phyloP scores from a whole-genome alignment of 2,329 filamentous ascomycete species.

The Fusarium pseudonygamai region DNA sequence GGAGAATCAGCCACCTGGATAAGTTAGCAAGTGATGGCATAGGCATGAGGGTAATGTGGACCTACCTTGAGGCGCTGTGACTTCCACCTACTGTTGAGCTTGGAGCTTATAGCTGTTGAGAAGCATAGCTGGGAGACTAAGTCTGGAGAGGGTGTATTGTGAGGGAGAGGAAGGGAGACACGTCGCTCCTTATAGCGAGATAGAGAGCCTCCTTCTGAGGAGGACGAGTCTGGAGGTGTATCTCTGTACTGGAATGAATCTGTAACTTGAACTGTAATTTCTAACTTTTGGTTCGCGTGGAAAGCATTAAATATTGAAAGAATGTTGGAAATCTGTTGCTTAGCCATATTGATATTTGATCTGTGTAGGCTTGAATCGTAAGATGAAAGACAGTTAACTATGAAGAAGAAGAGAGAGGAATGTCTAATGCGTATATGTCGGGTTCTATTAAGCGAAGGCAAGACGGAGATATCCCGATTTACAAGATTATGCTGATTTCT shows the following conservation, averaged over 20 bases:
- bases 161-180: neutral
- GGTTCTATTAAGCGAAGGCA: rapidly evolving
- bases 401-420: rapidly evolving
- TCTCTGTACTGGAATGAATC: neutral
- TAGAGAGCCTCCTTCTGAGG: neutral
- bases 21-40: rapidly evolving
- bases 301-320: neutral
- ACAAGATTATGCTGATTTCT: rapidly evolving
- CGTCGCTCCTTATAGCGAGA: neutral
- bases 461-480: rapidly evolving
- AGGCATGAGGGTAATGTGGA: rapidly evolving
- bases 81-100: neutral
- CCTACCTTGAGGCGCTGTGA: neutral
- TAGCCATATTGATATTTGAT: rapidly evolving
- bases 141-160: neutral
- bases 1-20: neutral
- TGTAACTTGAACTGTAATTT: neutral
- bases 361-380: rapidly evolving
- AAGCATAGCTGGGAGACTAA: neutral
- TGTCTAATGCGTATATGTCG: rapidly evolving
- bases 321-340: neutral
- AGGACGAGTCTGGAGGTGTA: neutral
- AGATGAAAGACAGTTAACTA: rapidly evolving
- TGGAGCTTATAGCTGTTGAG: neutral
- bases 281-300: neutral